These are phyloP conservation scores for Rhizopus sp. DNA, from an alignment of 371 early-diverging fungal genomes.

Conservation along the genomic window DNA sequence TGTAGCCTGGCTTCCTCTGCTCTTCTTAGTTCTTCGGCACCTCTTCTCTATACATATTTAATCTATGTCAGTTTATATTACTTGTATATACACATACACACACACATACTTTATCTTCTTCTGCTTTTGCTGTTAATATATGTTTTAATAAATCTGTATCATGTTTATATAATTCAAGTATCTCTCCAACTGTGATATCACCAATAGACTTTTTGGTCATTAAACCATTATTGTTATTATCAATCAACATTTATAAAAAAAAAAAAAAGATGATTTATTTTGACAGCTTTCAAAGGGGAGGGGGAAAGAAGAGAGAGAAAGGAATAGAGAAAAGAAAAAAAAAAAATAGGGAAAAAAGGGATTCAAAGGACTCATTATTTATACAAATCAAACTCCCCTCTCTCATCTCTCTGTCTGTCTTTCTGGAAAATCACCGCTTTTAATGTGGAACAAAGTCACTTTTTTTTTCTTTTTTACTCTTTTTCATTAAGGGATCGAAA, in stretches of 20 bases:
- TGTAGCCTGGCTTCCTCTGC: conserved; percentile 49
- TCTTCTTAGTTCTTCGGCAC: conserved; percentile 47
- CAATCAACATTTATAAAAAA: conserved; percentile 10
- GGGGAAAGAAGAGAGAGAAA: conserved; percentile 5
- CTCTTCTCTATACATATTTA: conserved; percentile 32
- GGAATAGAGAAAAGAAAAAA: conserved; percentile 12
- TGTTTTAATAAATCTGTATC: conserved; percentile 54
- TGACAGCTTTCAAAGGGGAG: not conserved
- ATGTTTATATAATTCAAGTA: conserved; percentile 49
- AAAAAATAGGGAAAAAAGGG: conserved; percentile 9
- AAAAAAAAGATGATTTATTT: not conserved
- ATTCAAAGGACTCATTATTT: conserved; percentile 7
- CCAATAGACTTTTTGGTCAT: conserved; percentile 14
- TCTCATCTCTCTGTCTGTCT: not conserved
- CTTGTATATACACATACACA: not conserved
- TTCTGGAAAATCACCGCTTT: no score
- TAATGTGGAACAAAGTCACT: not conserved
- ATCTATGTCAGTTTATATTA: conserved; percentile 3
- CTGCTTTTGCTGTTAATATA: conserved; percentile 52
- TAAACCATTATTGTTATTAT: conserved; percentile 6
- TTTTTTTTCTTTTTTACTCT: conserved; percentile 9
- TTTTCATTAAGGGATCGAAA: not conserved
- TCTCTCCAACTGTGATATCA: conserved; percentile 52
- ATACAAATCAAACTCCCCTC: not conserved
- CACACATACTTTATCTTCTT: conserved; percentile 54